Evolutionary conservation across 208 protist species (phyloP), one percentile per base, ranked within the genome.

Genomic region (Novymonas esmeraldas): DNA sequence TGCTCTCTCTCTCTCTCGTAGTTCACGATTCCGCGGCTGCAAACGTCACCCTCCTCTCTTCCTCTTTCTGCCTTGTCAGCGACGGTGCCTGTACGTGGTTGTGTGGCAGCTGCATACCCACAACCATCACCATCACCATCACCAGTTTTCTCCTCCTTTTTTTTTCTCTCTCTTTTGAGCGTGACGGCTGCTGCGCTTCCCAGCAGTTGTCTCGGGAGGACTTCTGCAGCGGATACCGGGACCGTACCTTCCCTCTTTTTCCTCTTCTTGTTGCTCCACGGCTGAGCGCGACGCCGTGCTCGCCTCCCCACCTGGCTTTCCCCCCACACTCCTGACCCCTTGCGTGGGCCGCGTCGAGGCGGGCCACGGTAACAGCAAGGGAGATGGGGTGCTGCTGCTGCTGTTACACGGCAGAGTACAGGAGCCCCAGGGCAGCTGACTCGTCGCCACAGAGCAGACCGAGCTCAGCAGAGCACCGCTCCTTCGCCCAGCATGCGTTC

Each of bases 361-460:
- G 22, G 26, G 34, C 5, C 52, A n/a, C n/a, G 16, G 22, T 49
- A 18, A 14, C 13, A 48, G 22, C 13, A 45, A 55, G 39, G 46
- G 42, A 46, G 55, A 65, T 31, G 46, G 38, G 36, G 2, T 66
- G 68, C 52, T 81, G 79, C 67, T 73, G 64, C n/a, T 73, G 65
- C n/a, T 70, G 24, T 38, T 45, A 24, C 20, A 6, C 33, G 36
- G 11, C 50, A 0, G 20, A 64, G 26, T 49, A 16, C 20, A 54
- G 39, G 39, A 13, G 14, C 34, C 3, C 36, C 29, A 36, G 60
- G 18, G 39, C 44, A 9, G 59, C 44, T 7, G 46, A 39, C 16
- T 42, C 44, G 24, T 42, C 59, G 49, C 65, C 18, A 22, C 41
- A 42, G 20, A 61, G 63, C 20, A 16, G n/a, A 1, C 13, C 36